A percentile compares a stretch with the other conserved stretches of the same genome.
phyloP scores from a whole-genome alignment of 2,329 filamentous ascomycete genomes.

The Cytospora mali region DNA sequence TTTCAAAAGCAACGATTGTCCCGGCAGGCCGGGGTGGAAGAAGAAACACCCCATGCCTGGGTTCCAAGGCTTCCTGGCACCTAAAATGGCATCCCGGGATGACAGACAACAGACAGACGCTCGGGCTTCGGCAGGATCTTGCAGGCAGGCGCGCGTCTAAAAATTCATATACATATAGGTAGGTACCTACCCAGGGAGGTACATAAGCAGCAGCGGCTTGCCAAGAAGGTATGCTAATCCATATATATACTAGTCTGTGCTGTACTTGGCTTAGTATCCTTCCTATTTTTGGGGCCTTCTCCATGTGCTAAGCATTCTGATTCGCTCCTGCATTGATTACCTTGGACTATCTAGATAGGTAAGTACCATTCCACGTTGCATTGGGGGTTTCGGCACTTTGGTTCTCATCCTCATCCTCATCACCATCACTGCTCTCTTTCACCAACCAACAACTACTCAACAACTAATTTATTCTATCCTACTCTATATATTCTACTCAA shows the following conservation, averaged over 20 bases:
- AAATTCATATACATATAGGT: constrained; percentile 10
- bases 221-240: background rate
- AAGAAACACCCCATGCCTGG: too few relatives aligned
- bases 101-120: constrained; percentile 7
- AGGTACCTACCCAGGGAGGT: too few relatives aligned
- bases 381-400: background rate
- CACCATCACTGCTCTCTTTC: background rate
- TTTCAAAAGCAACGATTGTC: too few relatives aligned
- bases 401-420: background rate
- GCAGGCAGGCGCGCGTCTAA: constrained; percentile 28
- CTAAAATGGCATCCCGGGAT: too few relatives aligned
- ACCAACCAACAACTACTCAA: too few relatives aligned
- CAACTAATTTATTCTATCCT: too few relatives aligned
- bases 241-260: background rate
- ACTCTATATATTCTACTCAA: too few relatives aligned
- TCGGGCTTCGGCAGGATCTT: constrained; percentile 15
- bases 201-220: background rate
- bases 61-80: too few relatives aligned
- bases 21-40: too few relatives aligned
- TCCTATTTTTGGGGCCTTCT: background rate
- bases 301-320: background rate
- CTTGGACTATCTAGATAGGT: too few relatives aligned
- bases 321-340: background rate
- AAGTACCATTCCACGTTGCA: background rate
- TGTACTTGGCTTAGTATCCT: background rate